Conservation (phyloP, 2,329 filamentous ascomycete genomes). For the Fusarium phyllophilum region DNA sequence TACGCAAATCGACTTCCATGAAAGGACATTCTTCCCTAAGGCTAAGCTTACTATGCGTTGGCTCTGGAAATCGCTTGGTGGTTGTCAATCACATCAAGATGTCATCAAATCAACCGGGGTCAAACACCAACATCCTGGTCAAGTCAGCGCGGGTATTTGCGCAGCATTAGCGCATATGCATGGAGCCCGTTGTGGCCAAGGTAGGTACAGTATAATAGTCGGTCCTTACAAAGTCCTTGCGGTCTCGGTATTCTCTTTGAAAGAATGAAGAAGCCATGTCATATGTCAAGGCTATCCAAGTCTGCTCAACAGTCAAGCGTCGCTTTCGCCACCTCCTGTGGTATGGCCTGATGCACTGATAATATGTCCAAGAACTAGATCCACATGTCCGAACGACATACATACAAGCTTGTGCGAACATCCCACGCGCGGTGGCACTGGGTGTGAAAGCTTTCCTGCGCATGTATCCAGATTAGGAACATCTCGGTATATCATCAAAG, state of each 20-base stretch:
- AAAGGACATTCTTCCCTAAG: constrained; percentile 2
- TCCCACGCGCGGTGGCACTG: neutral
- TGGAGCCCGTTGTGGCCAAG: constrained; percentile 7
- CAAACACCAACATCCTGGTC: constrained; percentile 14
- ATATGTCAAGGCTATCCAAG: constrained; percentile 2
- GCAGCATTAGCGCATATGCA: constrained; percentile 9
- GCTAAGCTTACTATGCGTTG: neutral
- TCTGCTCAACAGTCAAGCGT: constrained; percentile 10
- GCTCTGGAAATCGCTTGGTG: constrained; percentile 9
- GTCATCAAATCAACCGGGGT: constrained; percentile 8
- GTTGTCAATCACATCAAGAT: constrained; percentile 29
- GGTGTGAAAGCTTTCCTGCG: neutral
- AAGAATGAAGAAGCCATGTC: constrained; percentile 3
- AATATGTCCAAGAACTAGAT: constrained; percentile 4
- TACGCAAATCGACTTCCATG: neutral
- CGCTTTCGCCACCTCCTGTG: constrained; percentile 13
- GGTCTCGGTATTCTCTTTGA: neutral
- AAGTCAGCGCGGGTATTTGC: constrained; percentile 3
- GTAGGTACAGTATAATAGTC: constrained; percentile 12
- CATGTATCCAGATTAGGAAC: neutral
- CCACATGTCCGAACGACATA: neutral
- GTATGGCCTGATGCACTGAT: constrained; percentile 8
- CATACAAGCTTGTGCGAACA: constrained; percentile 2
- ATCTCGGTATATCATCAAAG: neutral
- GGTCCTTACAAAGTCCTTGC: constrained; percentile 1